Conservation (phyloP, 441 rosid genomes). For the Brassica hybrid region DNA sequence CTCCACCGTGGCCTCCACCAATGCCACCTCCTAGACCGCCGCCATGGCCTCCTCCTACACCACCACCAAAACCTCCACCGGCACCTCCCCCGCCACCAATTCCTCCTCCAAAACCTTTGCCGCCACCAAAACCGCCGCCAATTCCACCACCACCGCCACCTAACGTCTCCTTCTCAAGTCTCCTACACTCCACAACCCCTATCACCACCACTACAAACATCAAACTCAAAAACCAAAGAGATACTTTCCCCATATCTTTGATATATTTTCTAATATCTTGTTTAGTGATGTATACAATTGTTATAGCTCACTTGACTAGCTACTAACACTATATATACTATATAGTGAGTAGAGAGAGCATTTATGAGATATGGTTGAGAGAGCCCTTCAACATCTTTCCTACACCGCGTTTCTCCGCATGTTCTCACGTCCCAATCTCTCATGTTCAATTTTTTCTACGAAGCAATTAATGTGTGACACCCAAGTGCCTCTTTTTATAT, state of each 20-base stretch:
- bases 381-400: slow-evolving; percentile 13
- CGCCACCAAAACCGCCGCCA: slow-evolving; percentile 48
- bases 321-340: slow-evolving; percentile 21
- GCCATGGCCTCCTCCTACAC: slow-evolving; percentile 44
- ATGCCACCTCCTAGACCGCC: slow-evolving; percentile 43
- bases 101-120: slow-evolving; percentile 48
- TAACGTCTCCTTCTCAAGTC: slow-evolving; percentile 46
- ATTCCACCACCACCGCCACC: slow-evolving; percentile 55
- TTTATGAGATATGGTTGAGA: slow-evolving; percentile 45
- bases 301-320: slow-evolving; percentile 29
- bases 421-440: slow-evolving; percentile 21
- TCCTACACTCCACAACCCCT: slow-evolving; percentile 57
- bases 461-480: slow-evolving; percentile 34
- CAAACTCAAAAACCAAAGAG: slow-evolving; percentile 41
- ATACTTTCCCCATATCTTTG: slow-evolving; percentile 52
- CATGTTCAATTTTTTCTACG: slow-evolving; percentile 31
- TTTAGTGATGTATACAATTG: neutral
- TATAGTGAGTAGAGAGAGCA: slow-evolving; percentile 26
- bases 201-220: slow-evolving; percentile 47
- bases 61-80: slow-evolving; percentile 45
- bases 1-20: slow-evolving; percentile 47
- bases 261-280: neutral
- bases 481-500: slow-evolving; percentile 22
- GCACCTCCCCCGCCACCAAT: slow-evolving; percentile 44
- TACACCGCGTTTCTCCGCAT: slow-evolving; percentile 36